Evolutionary conservation across 306 rosid species (phyloP).

Genomic region (Begonia fuchsioides): DNA sequence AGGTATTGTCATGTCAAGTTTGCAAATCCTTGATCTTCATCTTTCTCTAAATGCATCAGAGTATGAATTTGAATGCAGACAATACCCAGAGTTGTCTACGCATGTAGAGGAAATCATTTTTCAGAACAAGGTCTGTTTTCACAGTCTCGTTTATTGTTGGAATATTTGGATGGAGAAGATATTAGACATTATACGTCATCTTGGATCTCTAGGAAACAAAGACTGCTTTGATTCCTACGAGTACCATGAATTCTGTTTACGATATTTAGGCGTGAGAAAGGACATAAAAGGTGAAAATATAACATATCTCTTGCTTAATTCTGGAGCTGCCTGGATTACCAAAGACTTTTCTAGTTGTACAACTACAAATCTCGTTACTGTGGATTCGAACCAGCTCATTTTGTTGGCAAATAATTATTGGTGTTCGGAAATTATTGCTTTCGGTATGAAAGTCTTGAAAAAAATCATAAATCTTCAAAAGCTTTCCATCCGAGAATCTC

Average conservation of each 20-base stretch:
- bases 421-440: constrained; percentile 34
- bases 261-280: constrained; percentile 40
- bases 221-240: constrained; percentile 10
- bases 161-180: constrained; percentile 49
- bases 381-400: constrained; percentile 21
- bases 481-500: constrained; percentile 9
- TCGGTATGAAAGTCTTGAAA: constrained; percentile 35
- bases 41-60: constrained; percentile 16
- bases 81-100: constrained; percentile 11
- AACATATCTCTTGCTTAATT: constrained; percentile 26
- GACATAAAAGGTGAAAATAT: constrained; percentile 10
- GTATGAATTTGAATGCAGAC: constrained; percentile 23
- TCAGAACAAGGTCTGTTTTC: constrained; percentile 27
- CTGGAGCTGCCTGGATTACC: constrained; percentile 47
- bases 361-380: constrained; percentile 20
- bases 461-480: constrained; percentile 25
- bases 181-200: constrained; percentile 19
- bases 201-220: constrained; percentile 20
- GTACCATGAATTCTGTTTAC: constrained; percentile 38
- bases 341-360: constrained; percentile 9
- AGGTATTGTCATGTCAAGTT: constrained; percentile 38
- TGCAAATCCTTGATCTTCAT: constrained; percentile 52
- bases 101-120: constrained; percentile 15
- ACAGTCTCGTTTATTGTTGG: constrained; percentile 49
- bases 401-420: constrained; percentile 37